Percentiles rank a stretch among this genome's conserved stretches.
Evolutionary conservation across 352 stramenopile genomes (phyloP).

Genomic region (Plasmopara halstedii): DNA sequence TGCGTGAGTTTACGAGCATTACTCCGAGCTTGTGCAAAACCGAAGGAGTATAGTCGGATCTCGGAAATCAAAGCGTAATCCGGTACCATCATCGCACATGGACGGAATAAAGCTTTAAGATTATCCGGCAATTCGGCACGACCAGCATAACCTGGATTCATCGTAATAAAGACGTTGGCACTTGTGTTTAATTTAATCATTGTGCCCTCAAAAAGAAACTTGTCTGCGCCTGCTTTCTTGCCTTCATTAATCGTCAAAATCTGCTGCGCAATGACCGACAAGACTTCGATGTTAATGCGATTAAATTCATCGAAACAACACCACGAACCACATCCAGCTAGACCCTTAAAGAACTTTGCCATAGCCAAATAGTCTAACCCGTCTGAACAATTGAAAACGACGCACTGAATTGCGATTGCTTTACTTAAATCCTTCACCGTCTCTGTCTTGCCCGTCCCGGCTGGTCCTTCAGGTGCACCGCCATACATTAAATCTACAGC

Average conservation of each 20-base stretch:
- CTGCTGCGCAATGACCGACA: slow-evolving; percentile 93
- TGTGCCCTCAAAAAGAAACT: slow-evolving; percentile 92
- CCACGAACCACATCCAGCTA: slow-evolving; percentile 89
- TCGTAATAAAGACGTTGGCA: slow-evolving; percentile 93
- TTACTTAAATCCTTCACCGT: slow-evolving; percentile 94
- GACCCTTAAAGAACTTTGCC: slow-evolving; percentile 95
- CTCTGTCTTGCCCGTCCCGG: slow-evolving; percentile 93
- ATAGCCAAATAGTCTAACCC: slow-evolving; percentile 91
- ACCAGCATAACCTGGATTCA: slow-evolving; percentile 95
- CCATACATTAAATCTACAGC: slow-evolving; percentile 92
- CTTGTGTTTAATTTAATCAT: slow-evolving; percentile 90
- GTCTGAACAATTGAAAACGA: slow-evolving; percentile 93
- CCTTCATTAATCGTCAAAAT: slow-evolving; percentile 91
- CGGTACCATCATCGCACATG: slow-evolving; percentile 94
- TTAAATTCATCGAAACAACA: slow-evolving; percentile 96
- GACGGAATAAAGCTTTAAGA: slow-evolving; percentile 90
- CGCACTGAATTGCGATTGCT: slow-evolving; percentile 92
- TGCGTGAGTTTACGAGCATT: slow-evolving; percentile 92
- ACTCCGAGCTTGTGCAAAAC: slow-evolving; percentile 82
- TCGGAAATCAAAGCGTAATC: slow-evolving; percentile 93
- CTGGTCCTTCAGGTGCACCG: slow-evolving; percentile 88
- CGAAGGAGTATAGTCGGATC: slow-evolving; percentile 91
- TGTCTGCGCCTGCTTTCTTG: slow-evolving; percentile 85
- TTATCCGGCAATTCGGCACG: slow-evolving; percentile 92
- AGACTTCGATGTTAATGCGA: slow-evolving; percentile 92